These are phyloP conservation scores for Tuber magnatum DNA, from an alignment of 495 filamentous ascomycete species.

Conservation along the genomic window DNA sequence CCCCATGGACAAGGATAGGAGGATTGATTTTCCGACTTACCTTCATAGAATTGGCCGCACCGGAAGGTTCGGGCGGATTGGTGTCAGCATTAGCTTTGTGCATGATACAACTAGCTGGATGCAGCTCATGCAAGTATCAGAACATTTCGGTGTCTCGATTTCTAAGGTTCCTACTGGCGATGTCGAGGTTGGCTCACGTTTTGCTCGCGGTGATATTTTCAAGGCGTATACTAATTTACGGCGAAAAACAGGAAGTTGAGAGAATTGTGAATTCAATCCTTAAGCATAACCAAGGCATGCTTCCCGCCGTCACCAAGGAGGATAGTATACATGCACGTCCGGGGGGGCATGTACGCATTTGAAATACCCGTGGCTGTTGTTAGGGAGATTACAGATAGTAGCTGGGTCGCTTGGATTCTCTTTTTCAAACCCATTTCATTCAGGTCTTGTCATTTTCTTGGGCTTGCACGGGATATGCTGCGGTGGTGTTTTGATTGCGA, in stretches of 20 bases:
- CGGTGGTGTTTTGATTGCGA: neutral
- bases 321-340: neutral
- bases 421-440: neutral
- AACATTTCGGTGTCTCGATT: slow-evolving; percentile 40
- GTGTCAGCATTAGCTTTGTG: slow-evolving; percentile 86
- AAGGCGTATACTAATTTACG: neutral
- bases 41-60: slow-evolving; percentile 97
- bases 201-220: neutral
- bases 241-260: slow-evolving; percentile 31
- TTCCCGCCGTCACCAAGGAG: neutral
- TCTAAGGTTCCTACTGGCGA: slow-evolving; percentile 35
- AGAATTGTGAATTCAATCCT: slow-evolving; percentile 31
- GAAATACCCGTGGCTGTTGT: neutral
- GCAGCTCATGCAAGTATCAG: slow-evolving; percentile 66
- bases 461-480: neutral
- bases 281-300: slow-evolving; percentile 18
- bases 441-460: neutral
- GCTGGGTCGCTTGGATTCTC: neutral
- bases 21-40: slow-evolving; percentile 83
- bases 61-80: slow-evolving; percentile 90
- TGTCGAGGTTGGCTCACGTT: slow-evolving; percentile 29
- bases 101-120: slow-evolving; percentile 65
- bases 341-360: neutral
- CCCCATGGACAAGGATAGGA: slow-evolving; percentile 46
- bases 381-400: neutral